Evolutionary conservation across 2,329 filamentous ascomycete species (phyloP).

Genomic region (Tolypocladium ophioglossoides): DNA sequence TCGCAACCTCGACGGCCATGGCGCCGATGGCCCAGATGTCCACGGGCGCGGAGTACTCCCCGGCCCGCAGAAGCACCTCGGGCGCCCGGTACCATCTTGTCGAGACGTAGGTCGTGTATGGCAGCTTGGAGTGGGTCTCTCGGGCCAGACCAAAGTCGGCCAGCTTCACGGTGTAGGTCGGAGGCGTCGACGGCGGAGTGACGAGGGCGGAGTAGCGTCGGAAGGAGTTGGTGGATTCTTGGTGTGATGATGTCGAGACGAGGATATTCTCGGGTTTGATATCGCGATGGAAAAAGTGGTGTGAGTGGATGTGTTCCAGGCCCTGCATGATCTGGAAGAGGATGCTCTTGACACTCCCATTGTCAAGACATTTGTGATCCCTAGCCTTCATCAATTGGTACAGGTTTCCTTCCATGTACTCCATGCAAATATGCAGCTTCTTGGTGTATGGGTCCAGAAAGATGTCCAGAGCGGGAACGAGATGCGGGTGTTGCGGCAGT

Average conservation of each 20-base stretch:
- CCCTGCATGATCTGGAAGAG: constrained; percentile 94
- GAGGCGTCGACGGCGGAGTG: constrained; percentile 89
- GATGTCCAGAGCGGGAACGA: constrained; percentile 96
- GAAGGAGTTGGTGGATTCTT: constrained; percentile 76
- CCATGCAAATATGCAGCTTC: constrained; percentile 97
- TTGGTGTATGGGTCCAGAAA: constrained; percentile 94
- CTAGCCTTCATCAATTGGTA: constrained; percentile 98
- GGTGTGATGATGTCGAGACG: constrained; percentile 79
- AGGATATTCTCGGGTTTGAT: constrained; percentile 99
- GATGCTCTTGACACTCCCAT: constrained; percentile 90
- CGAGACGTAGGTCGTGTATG: constrained; percentile 97
- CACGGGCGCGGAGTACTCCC: constrained; percentile 93
- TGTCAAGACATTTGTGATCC: constrained; percentile 89
- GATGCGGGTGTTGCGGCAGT: constrained; percentile 75
- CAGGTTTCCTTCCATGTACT: constrained; percentile 98
- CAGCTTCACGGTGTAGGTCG: constrained; percentile 93
- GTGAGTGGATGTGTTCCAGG: constrained; percentile 92
- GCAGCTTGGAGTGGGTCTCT: constrained; percentile 91
- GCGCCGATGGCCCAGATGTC: constrained; percentile 98
- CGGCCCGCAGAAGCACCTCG: constrained; percentile 84
- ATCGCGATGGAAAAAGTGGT: constrained; percentile 96
- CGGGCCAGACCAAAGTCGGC: constrained; percentile 96
- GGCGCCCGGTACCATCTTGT: constrained; percentile 97
- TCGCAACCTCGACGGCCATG: constrained; percentile 97
- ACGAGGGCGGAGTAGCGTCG: constrained; percentile 87